These are phyloP conservation scores for Sambucus nigra DNA, from an alignment of 129 eudicot species.

Conservation along the genomic window DNA sequence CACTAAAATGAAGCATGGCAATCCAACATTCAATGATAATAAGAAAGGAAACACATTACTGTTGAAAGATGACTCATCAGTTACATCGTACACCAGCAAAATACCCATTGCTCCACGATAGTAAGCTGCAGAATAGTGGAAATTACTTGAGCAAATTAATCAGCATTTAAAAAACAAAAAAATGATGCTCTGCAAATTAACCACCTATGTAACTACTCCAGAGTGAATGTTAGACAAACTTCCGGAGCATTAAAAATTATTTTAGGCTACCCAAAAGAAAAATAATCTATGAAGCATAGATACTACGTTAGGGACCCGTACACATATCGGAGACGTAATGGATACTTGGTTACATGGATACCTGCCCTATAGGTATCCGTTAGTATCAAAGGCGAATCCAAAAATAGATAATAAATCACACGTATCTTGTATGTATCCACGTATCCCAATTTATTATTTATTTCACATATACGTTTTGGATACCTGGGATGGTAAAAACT, in stretches of 20 bases:
- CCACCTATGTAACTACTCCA: not conserved
- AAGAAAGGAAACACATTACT: constrained; percentile 40
- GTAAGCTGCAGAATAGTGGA: constrained; percentile 51
- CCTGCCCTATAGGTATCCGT: too few relatives aligned
- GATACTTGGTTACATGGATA: too few relatives aligned
- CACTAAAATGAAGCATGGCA: not conserved
- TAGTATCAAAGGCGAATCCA: too few relatives aligned
- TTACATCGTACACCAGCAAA: constrained; percentile 87
- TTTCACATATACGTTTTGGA: too few relatives aligned
- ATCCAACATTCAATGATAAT: not conserved
- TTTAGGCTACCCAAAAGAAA: not conserved
- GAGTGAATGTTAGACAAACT: not conserved
- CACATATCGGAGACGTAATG: too few relatives aligned
- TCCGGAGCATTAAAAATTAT: not conserved
- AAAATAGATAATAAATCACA: too few relatives aligned
- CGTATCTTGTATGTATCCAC: too few relatives aligned
- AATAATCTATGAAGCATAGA: too few relatives aligned
- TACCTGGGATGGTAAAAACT: too few relatives aligned
- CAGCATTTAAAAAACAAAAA: not conserved
- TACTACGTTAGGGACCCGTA: too few relatives aligned
- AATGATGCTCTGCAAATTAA: not conserved
- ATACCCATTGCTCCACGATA: constrained; percentile 99
- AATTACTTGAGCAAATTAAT: not conserved
- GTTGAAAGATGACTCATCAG: constrained; percentile 87
- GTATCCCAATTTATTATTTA: too few relatives aligned